phyloP scores from a whole-genome alignment of 1,284 basidiomycete species.

The Ganoderma leucocontextum region DNA sequence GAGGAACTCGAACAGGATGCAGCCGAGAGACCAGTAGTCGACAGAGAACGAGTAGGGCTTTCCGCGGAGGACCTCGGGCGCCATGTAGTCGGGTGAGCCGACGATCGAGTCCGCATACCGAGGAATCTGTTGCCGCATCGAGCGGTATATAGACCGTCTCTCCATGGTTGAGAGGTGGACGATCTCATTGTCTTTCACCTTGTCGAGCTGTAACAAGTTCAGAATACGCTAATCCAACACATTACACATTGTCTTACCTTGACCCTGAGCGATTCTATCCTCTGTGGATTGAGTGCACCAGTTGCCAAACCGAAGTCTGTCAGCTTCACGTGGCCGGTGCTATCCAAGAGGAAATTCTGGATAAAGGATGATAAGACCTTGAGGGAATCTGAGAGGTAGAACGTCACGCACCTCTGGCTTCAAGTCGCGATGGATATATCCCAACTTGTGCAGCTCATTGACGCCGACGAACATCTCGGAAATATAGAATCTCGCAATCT shows the following conservation, averaged over 20 bases:
- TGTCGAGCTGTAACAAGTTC: slow-evolving; percentile 75
- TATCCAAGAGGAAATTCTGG: slow-evolving; percentile 98
- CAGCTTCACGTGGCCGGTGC: slow-evolving; percentile 96
- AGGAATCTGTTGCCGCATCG: slow-evolving; percentile 90
- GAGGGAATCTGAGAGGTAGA: no score
- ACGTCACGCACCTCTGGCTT: slow-evolving; percentile 86
- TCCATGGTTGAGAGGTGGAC: slow-evolving; percentile 95
- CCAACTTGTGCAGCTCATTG: slow-evolving; percentile 91
- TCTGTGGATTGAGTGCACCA: slow-evolving; percentile 93
- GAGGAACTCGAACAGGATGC: slow-evolving; percentile 98
- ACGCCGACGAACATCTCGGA: slow-evolving; percentile 95
- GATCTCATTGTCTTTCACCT: slow-evolving; percentile 94
- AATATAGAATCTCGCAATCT: slow-evolving; percentile 95
- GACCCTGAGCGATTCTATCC: slow-evolving; percentile 94
- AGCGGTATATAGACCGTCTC: slow-evolving; percentile 93
- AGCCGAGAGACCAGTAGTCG: slow-evolving; percentile 98
- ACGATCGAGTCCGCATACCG: slow-evolving; percentile 98
- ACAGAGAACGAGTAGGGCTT: slow-evolving; percentile 96
- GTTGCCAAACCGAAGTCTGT: slow-evolving; percentile 99
- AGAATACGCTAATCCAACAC: slow-evolving; percentile 9
- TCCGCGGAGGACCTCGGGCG: slow-evolving; percentile 92
- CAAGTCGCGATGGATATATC: slow-evolving; percentile 97
- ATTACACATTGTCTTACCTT: slow-evolving; percentile 63
- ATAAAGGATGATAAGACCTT: background rate
- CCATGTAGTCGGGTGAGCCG: slow-evolving; percentile 98